Conservation (phyloP, 176 grass and related monocot genomes). For the Ensete glaucum region DNA sequence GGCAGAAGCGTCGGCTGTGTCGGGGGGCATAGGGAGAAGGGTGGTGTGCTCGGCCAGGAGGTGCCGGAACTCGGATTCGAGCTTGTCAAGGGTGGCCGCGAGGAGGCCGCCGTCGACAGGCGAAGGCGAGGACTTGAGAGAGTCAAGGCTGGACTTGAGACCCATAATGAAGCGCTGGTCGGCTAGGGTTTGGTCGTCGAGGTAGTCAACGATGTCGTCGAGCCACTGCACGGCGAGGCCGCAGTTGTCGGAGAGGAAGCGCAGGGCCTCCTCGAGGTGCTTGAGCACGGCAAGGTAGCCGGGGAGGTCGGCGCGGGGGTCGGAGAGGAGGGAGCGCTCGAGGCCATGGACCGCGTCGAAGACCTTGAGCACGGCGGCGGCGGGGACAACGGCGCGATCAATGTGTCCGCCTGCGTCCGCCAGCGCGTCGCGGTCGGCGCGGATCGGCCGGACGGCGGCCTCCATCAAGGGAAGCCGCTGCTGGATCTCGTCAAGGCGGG, state of each 20-base stretch:
- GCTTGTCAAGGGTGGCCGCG: slow-evolving; percentile 45
- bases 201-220: slow-evolving; percentile 78
- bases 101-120: slow-evolving; percentile 48
- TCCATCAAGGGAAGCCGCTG: slow-evolving; percentile 51
- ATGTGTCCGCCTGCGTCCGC: slow-evolving; percentile 54
- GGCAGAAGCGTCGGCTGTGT: neutral
- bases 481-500: slow-evolving; percentile 64
- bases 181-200: slow-evolving; percentile 62
- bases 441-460: slow-evolving; percentile 76
- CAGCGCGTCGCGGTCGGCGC: slow-evolving; percentile 42
- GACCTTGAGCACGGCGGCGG: slow-evolving; percentile 86
- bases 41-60: slow-evolving; percentile 46
- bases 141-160: slow-evolving; percentile 32
- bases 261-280: slow-evolving; percentile 62
- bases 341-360: slow-evolving; percentile 93
- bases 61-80: slow-evolving; percentile 55
- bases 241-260: slow-evolving; percentile 70
- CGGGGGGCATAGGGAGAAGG: slow-evolving; percentile 37
- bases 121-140: slow-evolving; percentile 19
- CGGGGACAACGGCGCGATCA: slow-evolving; percentile 75
- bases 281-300: slow-evolving; percentile 56
- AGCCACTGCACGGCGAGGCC: slow-evolving; percentile 80
- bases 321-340: slow-evolving; percentile 58
- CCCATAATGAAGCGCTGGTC: slow-evolving; percentile 64
- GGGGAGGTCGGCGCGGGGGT: slow-evolving; percentile 29